Evolutionary conservation across 257 asterid species (phyloP).

Genomic region (Salvia splendens): DNA sequence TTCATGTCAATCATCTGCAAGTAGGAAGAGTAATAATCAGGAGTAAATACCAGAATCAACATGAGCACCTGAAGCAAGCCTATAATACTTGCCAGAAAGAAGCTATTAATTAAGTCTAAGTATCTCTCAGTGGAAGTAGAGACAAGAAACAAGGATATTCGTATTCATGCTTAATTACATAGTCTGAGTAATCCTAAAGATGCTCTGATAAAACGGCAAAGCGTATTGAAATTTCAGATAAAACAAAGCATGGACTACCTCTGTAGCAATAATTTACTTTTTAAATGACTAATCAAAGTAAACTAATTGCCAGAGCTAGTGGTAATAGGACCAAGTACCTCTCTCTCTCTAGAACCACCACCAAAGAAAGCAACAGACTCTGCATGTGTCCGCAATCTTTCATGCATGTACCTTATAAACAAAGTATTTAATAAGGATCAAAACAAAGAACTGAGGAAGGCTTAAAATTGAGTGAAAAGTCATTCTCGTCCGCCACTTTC

Average conservation of each 20-base stretch:
- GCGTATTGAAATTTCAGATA: not conserved
- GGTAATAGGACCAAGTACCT: slow-evolving; percentile 51
- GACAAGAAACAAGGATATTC: slow-evolving; percentile 21
- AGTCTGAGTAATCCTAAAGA: slow-evolving; percentile 20
- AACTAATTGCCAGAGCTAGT: slow-evolving; percentile 18
- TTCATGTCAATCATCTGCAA: slow-evolving; percentile 90
- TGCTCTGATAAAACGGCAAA: not conserved
- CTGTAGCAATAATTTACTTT: slow-evolving; percentile 12
- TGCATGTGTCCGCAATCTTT: slow-evolving; percentile 97
- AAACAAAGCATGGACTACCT: not conserved
- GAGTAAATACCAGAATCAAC: slow-evolving; percentile 20
- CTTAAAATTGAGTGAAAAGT: slow-evolving; percentile 21
- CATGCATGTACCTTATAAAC: slow-evolving; percentile 91
- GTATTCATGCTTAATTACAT: not conserved
- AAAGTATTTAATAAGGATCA: slow-evolving; percentile 25
- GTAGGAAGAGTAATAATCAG: slow-evolving; percentile 25
- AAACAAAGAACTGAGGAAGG: not conserved
- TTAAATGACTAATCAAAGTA: not conserved
- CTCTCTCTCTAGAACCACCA: slow-evolving; percentile 96
- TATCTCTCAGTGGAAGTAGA: slow-evolving; percentile 13
- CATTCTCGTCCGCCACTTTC: slow-evolving; percentile 4
- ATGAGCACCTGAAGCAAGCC: slow-evolving; percentile 12
- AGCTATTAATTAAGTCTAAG: slow-evolving; percentile 19
- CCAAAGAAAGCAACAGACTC: slow-evolving; percentile 99
- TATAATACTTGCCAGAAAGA: slow-evolving; percentile 12